phyloP scores from a whole-genome alignment of 805 yeast species.

The Saccharomycodes ludwigii region DNA sequence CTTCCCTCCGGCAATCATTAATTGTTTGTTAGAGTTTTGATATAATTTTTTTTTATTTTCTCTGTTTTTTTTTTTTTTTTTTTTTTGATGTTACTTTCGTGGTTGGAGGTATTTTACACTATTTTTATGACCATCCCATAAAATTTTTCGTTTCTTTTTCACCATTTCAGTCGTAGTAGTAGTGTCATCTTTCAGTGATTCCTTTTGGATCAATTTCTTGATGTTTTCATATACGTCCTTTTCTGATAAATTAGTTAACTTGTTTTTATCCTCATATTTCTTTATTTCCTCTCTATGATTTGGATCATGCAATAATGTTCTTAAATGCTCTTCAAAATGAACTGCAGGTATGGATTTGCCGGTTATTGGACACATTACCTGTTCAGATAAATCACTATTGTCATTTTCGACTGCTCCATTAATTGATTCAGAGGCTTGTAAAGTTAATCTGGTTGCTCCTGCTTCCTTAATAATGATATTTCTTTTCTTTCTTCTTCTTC shows the following conservation, averaged over 20 bases:
- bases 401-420: neutral
- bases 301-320: slow-evolving; percentile 64
- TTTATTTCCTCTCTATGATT: slow-evolving; percentile 54
- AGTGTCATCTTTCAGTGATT: neutral
- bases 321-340: slow-evolving; percentile 59
- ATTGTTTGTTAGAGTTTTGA: too few species aligned
- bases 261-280: slow-evolving; percentile 45
- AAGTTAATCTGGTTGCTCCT: slow-evolving; percentile 51
- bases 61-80: too few species aligned
- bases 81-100: too few species aligned
- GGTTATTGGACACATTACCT: slow-evolving; percentile 70
- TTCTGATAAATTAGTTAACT: slow-evolving; percentile 35
- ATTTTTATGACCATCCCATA: too few species aligned
- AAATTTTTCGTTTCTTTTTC: too few species aligned
- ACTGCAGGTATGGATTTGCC: slow-evolving; percentile 57
- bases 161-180: too few species aligned
- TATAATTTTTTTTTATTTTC: too few species aligned
- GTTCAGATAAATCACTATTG: slow-evolving; percentile 16
- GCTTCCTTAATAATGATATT: slow-evolving; percentile 60
- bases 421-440: slow-evolving; percentile 8
- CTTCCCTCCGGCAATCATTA: too few species aligned
- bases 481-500: slow-evolving; percentile 13
- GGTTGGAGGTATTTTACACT: too few species aligned
- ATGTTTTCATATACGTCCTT: slow-evolving; percentile 54
- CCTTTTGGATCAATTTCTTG: slow-evolving; percentile 29